Evolutionary conservation across 495 filamentous ascomycete genomes (phyloP), one percentile per base, ranked within the genome.

Genomic region (Chlorociboria aeruginascens): DNA sequence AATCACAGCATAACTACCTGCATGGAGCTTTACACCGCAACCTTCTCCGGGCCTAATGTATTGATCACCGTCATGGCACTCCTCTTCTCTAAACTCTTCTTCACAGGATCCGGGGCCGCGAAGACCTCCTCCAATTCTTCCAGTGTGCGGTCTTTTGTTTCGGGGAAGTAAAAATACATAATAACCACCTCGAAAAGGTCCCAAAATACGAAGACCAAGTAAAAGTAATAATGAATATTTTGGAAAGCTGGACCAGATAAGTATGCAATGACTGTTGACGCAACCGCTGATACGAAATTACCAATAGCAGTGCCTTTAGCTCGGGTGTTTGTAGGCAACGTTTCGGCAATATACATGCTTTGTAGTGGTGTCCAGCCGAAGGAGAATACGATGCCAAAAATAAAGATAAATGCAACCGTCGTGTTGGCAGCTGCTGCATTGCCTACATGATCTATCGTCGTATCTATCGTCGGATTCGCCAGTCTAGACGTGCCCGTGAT

Each of bases 91-190:
- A 74, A 57, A 40, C 70, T 73, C 62, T 66, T 69, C 57, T 70
- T 73, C 39, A 73, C 70, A 0, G 76, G 76, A 43, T 77, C 69
- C 7, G 49, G 56, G 4, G 65, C 65, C 43, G 77, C 68, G 56
- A 86, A 85, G 36, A 85, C 73, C 51, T 74, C 73, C 13, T 68
- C 66, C 32, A 86, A 54, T 56, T 85, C 79, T 60, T 85, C 82
- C 29, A 86, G 66, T 9, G 53, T 56, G 0, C 53, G 44, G 13
- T 53, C 46, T 33, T 56, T 56, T 3, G 53, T 56, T 30, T 56
- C 53, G 4, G 40, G 36, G 30, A 56, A 47, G 39, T 43, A 51
- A 16, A 55, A 51, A 20, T 48, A 55, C 2, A 55, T 55, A 7
- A 55, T 37, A 8, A 44, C 44, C 1, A 36, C 43, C 30, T 55